Base-by-base conservation (phyloP, 2,329 filamentous ascomycete species). In the Monosporascus sp. region DNA sequence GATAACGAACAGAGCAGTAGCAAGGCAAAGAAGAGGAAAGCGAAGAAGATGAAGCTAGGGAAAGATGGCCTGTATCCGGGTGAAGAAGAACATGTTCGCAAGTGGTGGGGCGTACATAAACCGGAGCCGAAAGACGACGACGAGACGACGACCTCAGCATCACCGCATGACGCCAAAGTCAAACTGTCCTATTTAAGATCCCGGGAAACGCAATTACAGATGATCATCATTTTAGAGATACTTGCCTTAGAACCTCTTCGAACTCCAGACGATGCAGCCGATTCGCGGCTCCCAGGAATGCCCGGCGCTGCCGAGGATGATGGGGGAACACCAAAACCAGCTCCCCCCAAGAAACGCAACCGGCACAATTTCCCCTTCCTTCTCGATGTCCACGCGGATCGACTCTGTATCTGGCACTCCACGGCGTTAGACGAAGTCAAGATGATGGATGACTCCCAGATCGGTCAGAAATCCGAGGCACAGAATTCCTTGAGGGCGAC, bases 391-490 rank as follows among this genome's bases (percentile, higher is more conserved):
- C 81, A 91, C 50, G 81, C 89, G 7, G 89, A 94, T 67, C 84
- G 87, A 47, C 74, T 94, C 24, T 90, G 87, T 62, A 94, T 94
- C 55, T 93, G 89, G 89, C 87, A 92, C 65, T 90, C 88, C 3
- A 85, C 89, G 7, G 83, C 85, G 37, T 72, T 83, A 22, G 81
- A 87, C 57, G 80, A 83, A 51, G 69, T 79, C 54, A 72, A 75
- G 38, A 64, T 80, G 15, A 62, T 79, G 17, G 75, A 77, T 45
- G 78, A 81, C 51, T 74, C 77, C 1, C 78, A 81, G 56, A 57
- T 65, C 3, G 65, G 62, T 3, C 60, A 66, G 5, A 60, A 67
- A 1, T 57, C 58, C 2, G 71, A 72, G 43, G 67, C 68, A 2
- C 70, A 70, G 52, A 68, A 66, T 51, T 67, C 70, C 47, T 72